A percentile compares a stretch with the other conserved stretches of the same genome.
These are phyloP conservation scores for Penicillium palitans DNA, from an alignment of 2,329 filamentous ascomycete species.

Conservation along the genomic window DNA sequence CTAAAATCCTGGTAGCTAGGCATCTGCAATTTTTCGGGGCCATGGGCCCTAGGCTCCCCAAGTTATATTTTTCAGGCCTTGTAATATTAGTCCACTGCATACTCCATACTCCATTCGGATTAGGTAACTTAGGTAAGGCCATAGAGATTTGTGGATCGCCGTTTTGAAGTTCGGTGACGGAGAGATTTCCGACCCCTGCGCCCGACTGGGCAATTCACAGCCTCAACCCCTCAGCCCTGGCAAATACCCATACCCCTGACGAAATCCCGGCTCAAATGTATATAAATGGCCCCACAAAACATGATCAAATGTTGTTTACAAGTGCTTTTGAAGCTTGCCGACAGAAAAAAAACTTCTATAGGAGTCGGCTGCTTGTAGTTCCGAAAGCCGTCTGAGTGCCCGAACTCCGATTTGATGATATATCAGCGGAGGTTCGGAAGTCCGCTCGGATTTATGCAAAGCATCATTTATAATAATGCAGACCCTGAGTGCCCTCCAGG, in stretches of 20 bases:
- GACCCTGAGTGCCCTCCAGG: background rate
- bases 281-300: background rate
- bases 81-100: no score
- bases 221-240: background rate
- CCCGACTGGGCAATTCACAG: slow-evolving; percentile 1
- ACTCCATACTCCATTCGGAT: background rate
- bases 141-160: background rate
- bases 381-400: background rate
- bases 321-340: background rate
- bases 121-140: background rate
- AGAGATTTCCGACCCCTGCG: background rate
- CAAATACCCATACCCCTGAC: background rate
- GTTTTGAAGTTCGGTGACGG: background rate
- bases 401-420: background rate
- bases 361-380: background rate
- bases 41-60: background rate
- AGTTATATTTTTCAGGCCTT: no score
- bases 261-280: background rate
- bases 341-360: background rate
- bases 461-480: background rate
- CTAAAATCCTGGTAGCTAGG: background rate
- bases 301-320: no score
- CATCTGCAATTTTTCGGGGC: background rate
- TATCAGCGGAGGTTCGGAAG: background rate
- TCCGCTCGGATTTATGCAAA: background rate